A percentile compares a stretch with the other conserved stretches of the same genome.
phyloP scores from a whole-genome alignment of 2,329 filamentous ascomycete species.

The Teratosphaeria nubilosa region DNA sequence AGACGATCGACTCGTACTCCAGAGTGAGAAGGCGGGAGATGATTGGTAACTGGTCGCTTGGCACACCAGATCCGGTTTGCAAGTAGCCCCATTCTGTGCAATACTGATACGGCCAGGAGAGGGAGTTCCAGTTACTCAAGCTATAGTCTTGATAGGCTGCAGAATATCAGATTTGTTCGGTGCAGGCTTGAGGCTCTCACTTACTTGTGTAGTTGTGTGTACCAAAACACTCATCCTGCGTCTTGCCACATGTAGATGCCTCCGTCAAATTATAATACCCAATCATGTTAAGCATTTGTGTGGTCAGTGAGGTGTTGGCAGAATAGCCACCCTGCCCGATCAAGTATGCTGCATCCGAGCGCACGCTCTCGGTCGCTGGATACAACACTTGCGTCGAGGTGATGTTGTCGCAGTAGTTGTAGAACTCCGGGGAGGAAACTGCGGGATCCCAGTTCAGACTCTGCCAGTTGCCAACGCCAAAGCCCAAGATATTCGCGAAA shows the following conservation, averaged over 20 bases:
- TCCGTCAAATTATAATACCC: constrained; percentile 42
- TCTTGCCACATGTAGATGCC: constrained; percentile 30
- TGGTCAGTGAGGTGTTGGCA: constrained; percentile 35
- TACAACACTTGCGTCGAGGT: constrained; percentile 37
- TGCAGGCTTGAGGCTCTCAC: not conserved
- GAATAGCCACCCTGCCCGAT: constrained; percentile 40
- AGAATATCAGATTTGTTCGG: not conserved
- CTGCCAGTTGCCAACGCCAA: constrained; percentile 43
- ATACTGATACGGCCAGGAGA: constrained; percentile 50
- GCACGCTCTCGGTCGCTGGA: constrained; percentile 27
- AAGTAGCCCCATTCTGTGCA: constrained; percentile 66
- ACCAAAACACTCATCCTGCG: constrained; percentile 44
- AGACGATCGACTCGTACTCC: constrained; percentile 52
- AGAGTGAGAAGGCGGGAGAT: constrained; percentile 61
- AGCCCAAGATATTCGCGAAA: constrained; percentile 40
- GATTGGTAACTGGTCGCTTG: constrained; percentile 53
- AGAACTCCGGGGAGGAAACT: constrained; percentile 39
- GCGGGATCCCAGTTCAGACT: constrained; percentile 50
- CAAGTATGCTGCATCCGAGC: constrained; percentile 34
- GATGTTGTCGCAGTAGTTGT: constrained; percentile 47
- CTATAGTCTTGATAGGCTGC: constrained; percentile 34
- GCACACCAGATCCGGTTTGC: constrained; percentile 61
- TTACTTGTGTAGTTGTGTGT: constrained; percentile 34
- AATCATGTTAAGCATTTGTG: constrained; percentile 47
- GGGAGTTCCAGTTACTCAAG: constrained; percentile 33